Evolutionary conservation across 768 basidiomycete species (phyloP).

Genomic region (Mycena filopes): DNA sequence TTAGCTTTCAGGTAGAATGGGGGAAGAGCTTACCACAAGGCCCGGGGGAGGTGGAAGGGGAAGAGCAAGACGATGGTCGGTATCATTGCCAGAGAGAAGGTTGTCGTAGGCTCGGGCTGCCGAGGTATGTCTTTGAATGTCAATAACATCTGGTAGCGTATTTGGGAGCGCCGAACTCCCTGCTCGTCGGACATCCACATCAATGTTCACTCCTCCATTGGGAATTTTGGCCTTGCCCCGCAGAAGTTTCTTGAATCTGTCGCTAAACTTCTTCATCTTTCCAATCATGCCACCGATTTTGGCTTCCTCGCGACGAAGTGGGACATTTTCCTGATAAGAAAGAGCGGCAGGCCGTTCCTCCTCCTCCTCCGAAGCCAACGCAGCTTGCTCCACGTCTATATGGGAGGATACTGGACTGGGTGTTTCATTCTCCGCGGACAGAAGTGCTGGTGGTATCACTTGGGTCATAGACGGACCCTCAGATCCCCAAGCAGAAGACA

Average conservation of each 20-base stretch:
- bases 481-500: slow-evolving; percentile 47
- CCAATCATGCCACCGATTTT: slow-evolving; percentile 29
- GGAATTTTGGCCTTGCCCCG: slow-evolving; percentile 24
- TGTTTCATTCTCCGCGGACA: slow-evolving; percentile 7
- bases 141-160: slow-evolving; percentile 25
- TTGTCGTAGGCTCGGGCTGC: slow-evolving; percentile 28
- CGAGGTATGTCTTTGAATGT: slow-evolving; percentile 26
- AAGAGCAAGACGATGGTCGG: slow-evolving; percentile 18
- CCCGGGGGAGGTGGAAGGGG: slow-evolving; percentile 41
- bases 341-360: slow-evolving; percentile 3
- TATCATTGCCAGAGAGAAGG: slow-evolving; percentile 21
- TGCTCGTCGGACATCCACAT: slow-evolving; percentile 24
- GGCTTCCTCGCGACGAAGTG: slow-evolving; percentile 7
- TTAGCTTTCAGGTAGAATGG: not conserved
- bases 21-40: slow-evolving; percentile 34
- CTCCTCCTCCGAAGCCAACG: slow-evolving; percentile 3
- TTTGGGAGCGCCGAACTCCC: slow-evolving; percentile 9
- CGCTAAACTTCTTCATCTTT: slow-evolving; percentile 41
- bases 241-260: slow-evolving; percentile 42
- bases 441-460: slow-evolving; percentile 18
- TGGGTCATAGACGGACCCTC: slow-evolving; percentile 29
- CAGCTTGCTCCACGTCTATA: slow-evolving; percentile 7
- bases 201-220: slow-evolving; percentile 21
- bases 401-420: not conserved
- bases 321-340: slow-evolving; percentile 9